These are phyloP conservation scores for Canavalia gladiata DNA, from an alignment of 306 rosid species.

Conservation along the genomic window DNA sequence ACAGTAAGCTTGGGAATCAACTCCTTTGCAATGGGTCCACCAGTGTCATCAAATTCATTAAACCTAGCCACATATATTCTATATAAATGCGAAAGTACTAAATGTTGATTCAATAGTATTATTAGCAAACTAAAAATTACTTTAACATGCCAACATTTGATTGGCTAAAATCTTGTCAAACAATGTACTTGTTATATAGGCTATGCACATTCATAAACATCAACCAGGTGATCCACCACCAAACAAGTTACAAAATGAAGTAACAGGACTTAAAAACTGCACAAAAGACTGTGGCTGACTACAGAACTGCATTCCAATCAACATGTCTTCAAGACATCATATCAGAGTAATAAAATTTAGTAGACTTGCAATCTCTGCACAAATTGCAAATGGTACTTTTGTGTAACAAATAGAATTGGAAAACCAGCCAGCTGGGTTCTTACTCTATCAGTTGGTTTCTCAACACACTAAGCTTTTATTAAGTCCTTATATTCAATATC, in stretches of 20 bases:
- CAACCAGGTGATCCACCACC: neutral
- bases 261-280: neutral
- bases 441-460: slow-evolving; percentile 4
- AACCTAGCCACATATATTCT: slow-evolving; percentile 58
- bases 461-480: slow-evolving; percentile 4
- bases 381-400: neutral
- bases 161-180: slow-evolving; percentile 18
- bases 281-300: neutral
- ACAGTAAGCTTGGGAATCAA: slow-evolving; percentile 67
- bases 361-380: neutral
- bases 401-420: slow-evolving; percentile 8
- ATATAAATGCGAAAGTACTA: slow-evolving; percentile 43
- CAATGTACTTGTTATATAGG: slow-evolving; percentile 3
- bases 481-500: slow-evolving; percentile 5
- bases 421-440: slow-evolving; percentile 24
- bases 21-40: slow-evolving; percentile 82
- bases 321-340: slow-evolving; percentile 12
- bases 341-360: neutral
- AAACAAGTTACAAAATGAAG: slow-evolving; percentile 5
- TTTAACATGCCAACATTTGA: slow-evolving; percentile 19
- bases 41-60: slow-evolving; percentile 79
- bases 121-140: slow-evolving; percentile 13
- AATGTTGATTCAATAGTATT: slow-evolving; percentile 24
- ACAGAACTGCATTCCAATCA: slow-evolving; percentile 16
- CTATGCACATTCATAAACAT: slow-evolving; percentile 27